Percentiles rank a stretch among this genome's conserved stretches.
Evolutionary conservation across 2,329 filamentous ascomycete genomes (phyloP).

Genomic region (Mycogone perniciosa): DNA sequence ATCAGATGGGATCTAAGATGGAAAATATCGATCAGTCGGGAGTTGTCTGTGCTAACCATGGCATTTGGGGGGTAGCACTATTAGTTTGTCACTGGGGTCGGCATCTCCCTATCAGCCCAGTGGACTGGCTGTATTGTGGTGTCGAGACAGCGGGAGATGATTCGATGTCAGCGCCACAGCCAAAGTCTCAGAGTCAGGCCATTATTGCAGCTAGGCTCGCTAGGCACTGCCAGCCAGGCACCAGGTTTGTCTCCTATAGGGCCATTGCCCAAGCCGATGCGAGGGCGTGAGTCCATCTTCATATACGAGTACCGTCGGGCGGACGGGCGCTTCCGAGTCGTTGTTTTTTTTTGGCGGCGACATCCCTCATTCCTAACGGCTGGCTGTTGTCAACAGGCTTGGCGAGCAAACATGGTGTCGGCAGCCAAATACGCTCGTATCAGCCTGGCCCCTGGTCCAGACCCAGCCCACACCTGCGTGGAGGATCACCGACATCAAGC

Average conservation of each 20-base stretch:
- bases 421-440: constrained; percentile 23
- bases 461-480: constrained; percentile 6
- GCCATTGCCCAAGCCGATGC: constrained; percentile 53
- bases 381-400: constrained; percentile 39
- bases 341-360: constrained; percentile 55
- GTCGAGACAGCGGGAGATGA: constrained; percentile 14
- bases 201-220: constrained; percentile 4
- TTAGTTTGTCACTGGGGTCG: constrained; percentile 18
- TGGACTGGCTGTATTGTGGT: not conserved
- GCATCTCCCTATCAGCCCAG: constrained; percentile 11
- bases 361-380: constrained; percentile 38
- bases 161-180: constrained; percentile 17
- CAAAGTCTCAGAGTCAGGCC: constrained; percentile 18
- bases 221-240: constrained; percentile 10
- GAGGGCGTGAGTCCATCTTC: constrained; percentile 53
- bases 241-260: constrained; percentile 29
- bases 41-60: constrained; percentile 15
- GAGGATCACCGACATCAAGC: not conserved
- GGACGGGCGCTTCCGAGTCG: constrained; percentile 53
- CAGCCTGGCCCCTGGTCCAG: constrained; percentile 17
- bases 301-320: constrained; percentile 48
- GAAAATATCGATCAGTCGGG: not conserved
- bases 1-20: not conserved
- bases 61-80: constrained; percentile 29
- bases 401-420: constrained; percentile 40